A percentile compares a stretch with the other conserved stretches of the same genome.
Conservation (phyloP, 352 stramenopile genomes). For the Phytopythium mirpurense region DNA sequence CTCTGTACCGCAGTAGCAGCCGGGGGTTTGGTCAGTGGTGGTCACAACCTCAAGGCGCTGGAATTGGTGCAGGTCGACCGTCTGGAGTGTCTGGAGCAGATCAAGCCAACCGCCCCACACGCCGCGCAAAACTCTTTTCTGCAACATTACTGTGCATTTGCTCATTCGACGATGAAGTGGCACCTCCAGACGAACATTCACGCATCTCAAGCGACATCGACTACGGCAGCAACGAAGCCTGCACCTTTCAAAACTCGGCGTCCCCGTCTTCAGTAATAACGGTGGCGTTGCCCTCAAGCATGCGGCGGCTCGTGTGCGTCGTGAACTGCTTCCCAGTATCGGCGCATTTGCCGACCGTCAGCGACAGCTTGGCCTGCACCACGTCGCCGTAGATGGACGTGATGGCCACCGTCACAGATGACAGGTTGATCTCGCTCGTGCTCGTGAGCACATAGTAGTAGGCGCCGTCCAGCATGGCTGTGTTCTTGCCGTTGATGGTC, state of each 20-base stretch:
- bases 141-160: no score
- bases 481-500: constrained; percentile 22
- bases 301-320: not conserved
- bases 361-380: constrained; percentile 20
- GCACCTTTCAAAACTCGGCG: not conserved
- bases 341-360: constrained; percentile 24
- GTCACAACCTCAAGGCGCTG: no score
- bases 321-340: constrained; percentile 27
- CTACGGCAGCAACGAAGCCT: not conserved
- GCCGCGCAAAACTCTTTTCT: no score
- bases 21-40: no score
- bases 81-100: no score
- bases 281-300: constrained; percentile 1
- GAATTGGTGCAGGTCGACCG: no score
- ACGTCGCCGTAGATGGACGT: constrained; percentile 24
- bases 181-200: no score
- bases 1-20: no score
- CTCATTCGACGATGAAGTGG: no score
- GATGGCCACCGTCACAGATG: constrained; percentile 17
- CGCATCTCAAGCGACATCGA: no score
- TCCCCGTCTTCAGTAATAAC: not conserved
- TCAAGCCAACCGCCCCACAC: no score
- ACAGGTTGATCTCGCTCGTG: constrained; percentile 13
- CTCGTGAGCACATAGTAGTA: constrained; percentile 36
- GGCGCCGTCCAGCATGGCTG: constrained; percentile 20